Percentiles rank a stretch among this genome's conserved stretches.
These are phyloP conservation scores for Plasmodium gaboni DNA, from an alignment of 169 alveolate genomes.

Conservation along the genomic window DNA sequence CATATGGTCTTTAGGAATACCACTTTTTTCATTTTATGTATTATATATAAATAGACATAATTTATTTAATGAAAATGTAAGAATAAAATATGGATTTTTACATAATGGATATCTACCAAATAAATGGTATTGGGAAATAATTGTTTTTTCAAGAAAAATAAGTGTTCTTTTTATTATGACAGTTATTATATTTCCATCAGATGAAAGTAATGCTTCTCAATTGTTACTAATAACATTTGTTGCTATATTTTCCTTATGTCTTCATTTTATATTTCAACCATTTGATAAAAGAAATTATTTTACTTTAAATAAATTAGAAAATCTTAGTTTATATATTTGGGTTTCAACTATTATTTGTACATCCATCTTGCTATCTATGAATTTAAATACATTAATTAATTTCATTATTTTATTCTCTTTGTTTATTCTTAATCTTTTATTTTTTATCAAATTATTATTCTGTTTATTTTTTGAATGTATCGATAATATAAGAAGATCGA, in stretches of 20 bases:
- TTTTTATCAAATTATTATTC: slow-evolving; percentile 51
- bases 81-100: slow-evolving; percentile 88
- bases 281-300: slow-evolving; percentile 86
- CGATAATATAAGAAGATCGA: slow-evolving; percentile 74
- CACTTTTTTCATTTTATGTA: slow-evolving; percentile 84
- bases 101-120: slow-evolving; percentile 88
- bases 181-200: slow-evolving; percentile 83
- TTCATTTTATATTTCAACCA: slow-evolving; percentile 87
- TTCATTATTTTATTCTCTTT: slow-evolving; percentile 55
- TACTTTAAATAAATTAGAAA: slow-evolving; percentile 61
- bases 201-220: slow-evolving; percentile 80
- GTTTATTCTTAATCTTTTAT: slow-evolving; percentile 42
- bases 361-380: slow-evolving; percentile 75
- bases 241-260: slow-evolving; percentile 83
- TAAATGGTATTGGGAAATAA: slow-evolving; percentile 90
- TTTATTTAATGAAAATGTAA: slow-evolving; percentile 83
- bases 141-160: slow-evolving; percentile 87
- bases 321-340: slow-evolving; percentile 55
- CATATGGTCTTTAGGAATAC: slow-evolving; percentile 90
- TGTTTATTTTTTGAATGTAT: slow-evolving; percentile 79
- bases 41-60: slow-evolving; percentile 83
- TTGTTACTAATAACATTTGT: slow-evolving; percentile 85
- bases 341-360: slow-evolving; percentile 44
- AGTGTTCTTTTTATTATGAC: slow-evolving; percentile 85
- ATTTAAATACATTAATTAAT: slow-evolving; percentile 58